phyloP scores from a whole-genome alignment of 2,329 filamentous ascomycete species.

The Trichophaea hybrida region DNA sequence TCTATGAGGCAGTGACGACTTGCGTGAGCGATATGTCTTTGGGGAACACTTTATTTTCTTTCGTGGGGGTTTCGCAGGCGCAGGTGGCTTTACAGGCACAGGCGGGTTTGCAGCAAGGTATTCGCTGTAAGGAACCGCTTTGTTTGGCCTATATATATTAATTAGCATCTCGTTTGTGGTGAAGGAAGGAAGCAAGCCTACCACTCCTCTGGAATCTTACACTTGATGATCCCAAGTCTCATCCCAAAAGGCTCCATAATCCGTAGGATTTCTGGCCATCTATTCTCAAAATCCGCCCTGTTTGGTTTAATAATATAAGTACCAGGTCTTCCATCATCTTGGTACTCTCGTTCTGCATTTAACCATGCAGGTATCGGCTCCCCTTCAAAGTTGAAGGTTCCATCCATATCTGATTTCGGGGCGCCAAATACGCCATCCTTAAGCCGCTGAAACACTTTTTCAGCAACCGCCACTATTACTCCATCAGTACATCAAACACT shows the following conservation, averaged over 20 bases:
- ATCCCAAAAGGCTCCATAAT: slow-evolving; percentile 17
- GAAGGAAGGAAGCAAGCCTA: slow-evolving; percentile 1
- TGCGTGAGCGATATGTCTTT: neutral
- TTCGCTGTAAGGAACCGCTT: slow-evolving; percentile 4
- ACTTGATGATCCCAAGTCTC: slow-evolving; percentile 14
- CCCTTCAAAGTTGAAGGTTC: neutral
- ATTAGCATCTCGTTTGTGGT: neutral
- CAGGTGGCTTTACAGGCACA: neutral
- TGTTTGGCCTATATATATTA: slow-evolving; percentile 6
- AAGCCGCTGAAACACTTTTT: neutral
- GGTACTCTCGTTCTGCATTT: slow-evolving; percentile 14
- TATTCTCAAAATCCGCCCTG: slow-evolving; percentile 13
- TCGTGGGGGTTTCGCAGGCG: neutral
- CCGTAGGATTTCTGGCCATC: slow-evolving; percentile 16
- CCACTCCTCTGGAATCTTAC: slow-evolving; percentile 15
- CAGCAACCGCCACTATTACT: neutral
- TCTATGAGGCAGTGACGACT: neutral
- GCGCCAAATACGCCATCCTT: neutral
- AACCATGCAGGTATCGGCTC: slow-evolving; percentile 12
- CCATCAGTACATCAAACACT: neutral
- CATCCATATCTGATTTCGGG: neutral
- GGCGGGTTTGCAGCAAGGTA: neutral
- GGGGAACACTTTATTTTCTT: neutral
- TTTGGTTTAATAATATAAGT: slow-evolving; percentile 12
- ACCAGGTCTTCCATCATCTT: slow-evolving; percentile 13